Evolutionary conservation across 305 asterid genomes (phyloP).

Genomic region (Stenogyne calaminthoides): DNA sequence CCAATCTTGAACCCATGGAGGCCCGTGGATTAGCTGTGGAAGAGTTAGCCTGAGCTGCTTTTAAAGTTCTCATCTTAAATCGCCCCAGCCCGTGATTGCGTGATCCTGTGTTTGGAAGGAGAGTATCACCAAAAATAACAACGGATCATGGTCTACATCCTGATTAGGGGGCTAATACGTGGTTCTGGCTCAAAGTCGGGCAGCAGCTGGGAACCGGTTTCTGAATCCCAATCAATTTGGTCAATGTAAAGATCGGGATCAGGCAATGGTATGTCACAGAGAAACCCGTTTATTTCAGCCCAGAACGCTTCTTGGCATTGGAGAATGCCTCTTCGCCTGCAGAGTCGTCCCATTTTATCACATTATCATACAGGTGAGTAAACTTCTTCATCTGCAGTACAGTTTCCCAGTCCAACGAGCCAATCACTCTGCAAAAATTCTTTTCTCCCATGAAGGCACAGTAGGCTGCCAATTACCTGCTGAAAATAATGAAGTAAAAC

Average conservation of each 20-base stretch:
- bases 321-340: conserved; percentile 67
- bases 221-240: conserved; percentile 54
- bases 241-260: conserved; percentile 63
- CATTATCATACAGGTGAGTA: conserved; percentile 48
- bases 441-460: conserved; percentile 75
- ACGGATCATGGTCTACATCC: conserved; percentile 46
- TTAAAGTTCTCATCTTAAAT: conserved; percentile 41
- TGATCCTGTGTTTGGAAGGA: conserved; percentile 38
- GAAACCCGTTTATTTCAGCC: conserved; percentile 51
- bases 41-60: conserved; percentile 31
- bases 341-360: conserved; percentile 70
- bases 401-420: conserved; percentile 60
- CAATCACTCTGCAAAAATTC: conserved; percentile 57
- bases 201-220: conserved; percentile 33
- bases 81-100: conserved; percentile 61
- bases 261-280: conserved; percentile 45
- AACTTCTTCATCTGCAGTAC: conserved; percentile 53
- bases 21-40: conserved; percentile 31
- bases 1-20: conserved; percentile 31
- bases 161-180: conserved; percentile 14
- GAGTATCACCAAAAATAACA: conserved; percentile 59
- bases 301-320: conserved; percentile 60
- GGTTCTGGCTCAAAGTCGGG: conserved; percentile 41
- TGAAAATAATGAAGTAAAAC: conserved; percentile 3
- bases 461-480: conserved; percentile 60